Evolutionary conservation across 2,329 filamentous ascomycete species (phyloP), one percentile per base, ranked within the genome.

Genomic region (Xylariales sp.): DNA sequence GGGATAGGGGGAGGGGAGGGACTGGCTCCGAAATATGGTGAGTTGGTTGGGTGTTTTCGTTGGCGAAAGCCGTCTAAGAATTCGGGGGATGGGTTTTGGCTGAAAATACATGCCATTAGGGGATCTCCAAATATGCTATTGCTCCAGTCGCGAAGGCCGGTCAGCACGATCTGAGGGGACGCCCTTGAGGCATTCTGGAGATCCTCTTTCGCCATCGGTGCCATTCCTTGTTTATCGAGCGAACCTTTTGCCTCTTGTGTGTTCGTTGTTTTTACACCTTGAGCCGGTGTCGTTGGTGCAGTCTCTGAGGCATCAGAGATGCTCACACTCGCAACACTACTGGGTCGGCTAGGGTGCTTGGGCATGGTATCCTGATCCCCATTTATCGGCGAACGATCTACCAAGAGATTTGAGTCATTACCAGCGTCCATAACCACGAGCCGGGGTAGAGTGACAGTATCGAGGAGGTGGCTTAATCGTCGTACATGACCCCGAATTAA

Each of bases 121-220:
- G 77, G 76, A 43, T 82, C 78, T 10, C 77, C 78, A 45, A 82
- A 81, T 10, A 80, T 47, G 29, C 72, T 71, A 41, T 69, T 72
- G 42, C 72, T 72, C 77, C 77, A 82, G 56, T 77, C 73, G 21
- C 65, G 63, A n/a, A 81, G 52, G 0, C 76, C 76, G 0, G 65
- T 71, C 12, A 79, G 52, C 16, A 50, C 51, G 12, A 69, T 55
- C 1, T 43, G 39, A 4, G 36, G 29, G 25, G 12, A 30, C n/a
- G 16, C 34, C n/a, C n/a, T n/a, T n/a, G n/a, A n/a, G 33, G 18
- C 31, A 27, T 15, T 25, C 29, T n/a, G 21, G 34, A 3, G 13
- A 10, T 11, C 10, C 16, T 33, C 30, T 7, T 10, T 19, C n/a
- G 30, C 30, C 14, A 6, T 4, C 3, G 17, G 3, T 11, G 17